Evolutionary conservation across 2,329 filamentous ascomycete genomes (phyloP), one percentile per base, ranked within the genome.

Genomic region (Sarocladium strictum): DNA sequence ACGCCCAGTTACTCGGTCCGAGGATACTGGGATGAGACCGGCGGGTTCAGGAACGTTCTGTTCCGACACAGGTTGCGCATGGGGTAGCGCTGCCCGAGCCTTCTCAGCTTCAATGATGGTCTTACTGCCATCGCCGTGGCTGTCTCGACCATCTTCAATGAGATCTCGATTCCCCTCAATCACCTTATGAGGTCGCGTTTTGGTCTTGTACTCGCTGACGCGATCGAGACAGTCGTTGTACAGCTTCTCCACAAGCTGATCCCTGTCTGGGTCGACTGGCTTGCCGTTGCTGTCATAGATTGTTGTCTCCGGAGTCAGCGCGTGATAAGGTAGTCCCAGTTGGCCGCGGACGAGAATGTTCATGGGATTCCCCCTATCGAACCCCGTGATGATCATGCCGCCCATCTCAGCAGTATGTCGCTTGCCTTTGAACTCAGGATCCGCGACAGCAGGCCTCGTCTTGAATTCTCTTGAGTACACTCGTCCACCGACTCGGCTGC

Each of bases 331-430:
- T 19, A 99, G 79, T 24, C 87, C 89, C 50, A 99, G 79, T 69
- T 99, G 95, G 15, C 90, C 92, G 60, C 94, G 86, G 55, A 99
- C 85, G 57, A 99, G 84, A 50, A 92, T 83, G 66, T 97, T 95
- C 62, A 99, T 74, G 4, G 94, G 94, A 63, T 99, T 99, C 17
- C 95, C 95, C 60, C 90, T 84, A 61, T 97, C 91, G 67, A 97
- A 99, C 0, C 94, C 94, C 32, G 95, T 97, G 58, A 99, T 91
- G 57, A 99, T 97, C 78, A 99, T 96, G 54, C 93, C 94, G 26
- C 94, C 94, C 85, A 97, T 95, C 68, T 99, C 94, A 29, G 90
- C 94, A 19, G 92, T 97, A 64, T 87, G 87, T 52, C 83, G 76
- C 58, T 77, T 80, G 9, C 76, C 78, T 72, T 80, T 67, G 78